A percentile compares a stretch with the other conserved stretches of the same genome.
phyloP scores from a whole-genome alignment of 306 rosid species.

The Dryas alaskensis region DNA sequence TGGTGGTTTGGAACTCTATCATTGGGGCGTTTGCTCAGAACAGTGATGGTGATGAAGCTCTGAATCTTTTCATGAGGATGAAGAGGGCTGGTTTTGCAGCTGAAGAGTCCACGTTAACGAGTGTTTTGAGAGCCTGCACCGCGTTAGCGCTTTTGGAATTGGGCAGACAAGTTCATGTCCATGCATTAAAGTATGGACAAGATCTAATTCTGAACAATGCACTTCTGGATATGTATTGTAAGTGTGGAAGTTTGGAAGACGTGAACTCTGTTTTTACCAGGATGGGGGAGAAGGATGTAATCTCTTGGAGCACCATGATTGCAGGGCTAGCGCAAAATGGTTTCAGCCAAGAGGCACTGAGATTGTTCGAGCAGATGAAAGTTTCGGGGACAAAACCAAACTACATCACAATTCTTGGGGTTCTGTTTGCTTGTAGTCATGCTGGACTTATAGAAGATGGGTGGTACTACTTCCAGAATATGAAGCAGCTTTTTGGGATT shows the following conservation, averaged over 20 bases:
- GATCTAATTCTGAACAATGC: conserved; percentile 84
- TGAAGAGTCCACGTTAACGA: conserved; percentile 67
- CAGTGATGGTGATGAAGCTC: conserved; percentile 72
- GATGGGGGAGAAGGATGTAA: conserved; percentile 70
- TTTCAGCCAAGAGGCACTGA: conserved; percentile 65
- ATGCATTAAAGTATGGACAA: conserved; percentile 63
- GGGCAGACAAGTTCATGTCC: conserved; percentile 77
- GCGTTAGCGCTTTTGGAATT: conserved; percentile 66
- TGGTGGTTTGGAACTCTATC: conserved; percentile 85
- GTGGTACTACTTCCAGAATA: conserved; percentile 62
- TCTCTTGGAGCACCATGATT: conserved; percentile 96
- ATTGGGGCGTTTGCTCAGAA: conserved; percentile 86
- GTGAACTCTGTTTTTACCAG: conserved; percentile 54
- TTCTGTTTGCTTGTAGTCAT: conserved; percentile 90
- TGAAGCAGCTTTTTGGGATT: conserved; percentile 67
- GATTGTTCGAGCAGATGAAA: conserved; percentile 68
- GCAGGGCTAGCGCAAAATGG: conserved; percentile 89
- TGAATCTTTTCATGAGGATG: conserved; percentile 64
- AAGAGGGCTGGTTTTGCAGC: conserved; percentile 51
- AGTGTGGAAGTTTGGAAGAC: conserved; percentile 79
- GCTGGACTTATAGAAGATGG: conserved; percentile 82
- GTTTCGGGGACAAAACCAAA: conserved; percentile 61
- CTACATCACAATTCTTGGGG: conserved; percentile 74
- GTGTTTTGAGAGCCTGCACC: conserved; percentile 80
- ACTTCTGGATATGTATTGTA: conserved; percentile 86